Evolutionary conservation across 345 rosid species (phyloP).

Genomic region (Laguncularia racemosa): DNA sequence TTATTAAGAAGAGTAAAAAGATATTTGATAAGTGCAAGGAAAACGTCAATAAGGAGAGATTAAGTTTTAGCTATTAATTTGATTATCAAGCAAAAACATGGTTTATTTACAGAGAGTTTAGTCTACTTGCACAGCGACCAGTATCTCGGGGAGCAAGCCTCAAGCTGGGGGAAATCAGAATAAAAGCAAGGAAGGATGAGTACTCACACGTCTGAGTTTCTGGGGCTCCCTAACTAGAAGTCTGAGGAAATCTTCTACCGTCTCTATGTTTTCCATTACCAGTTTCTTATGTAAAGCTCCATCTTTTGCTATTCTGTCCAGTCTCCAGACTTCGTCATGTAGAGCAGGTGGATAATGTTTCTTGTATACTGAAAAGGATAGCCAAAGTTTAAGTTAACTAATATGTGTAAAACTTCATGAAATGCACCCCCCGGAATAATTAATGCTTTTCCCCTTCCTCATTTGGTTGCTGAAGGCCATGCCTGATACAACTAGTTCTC

Average conservation of each 20-base stretch:
- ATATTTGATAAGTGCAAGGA: background rate
- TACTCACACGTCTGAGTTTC: conserved; percentile 63
- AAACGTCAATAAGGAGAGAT: too few species aligned
- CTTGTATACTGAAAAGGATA: conserved; percentile 64
- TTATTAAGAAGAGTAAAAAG: conserved; percentile 2
- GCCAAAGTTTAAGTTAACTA: conserved; percentile 1
- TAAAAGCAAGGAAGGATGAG: background rate
- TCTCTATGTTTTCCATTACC: conserved; percentile 41
- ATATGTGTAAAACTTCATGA: background rate
- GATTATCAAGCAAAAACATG: too few species aligned
- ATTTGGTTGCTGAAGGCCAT: too few species aligned
- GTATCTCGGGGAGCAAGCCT: too few species aligned
- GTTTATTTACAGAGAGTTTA: too few species aligned
- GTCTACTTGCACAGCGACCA: too few species aligned
- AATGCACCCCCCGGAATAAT: background rate
- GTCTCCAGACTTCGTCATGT: conserved; percentile 93
- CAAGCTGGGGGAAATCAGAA: too few species aligned
- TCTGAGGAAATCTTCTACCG: conserved; percentile 89
- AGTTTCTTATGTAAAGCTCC: conserved; percentile 91
- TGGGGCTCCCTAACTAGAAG: conserved; percentile 64
- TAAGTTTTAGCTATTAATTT: too few species aligned
- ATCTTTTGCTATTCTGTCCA: conserved; percentile 92
- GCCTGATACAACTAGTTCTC: too few species aligned
- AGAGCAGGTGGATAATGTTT: conserved; percentile 93
- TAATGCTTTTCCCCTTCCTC: too few species aligned